Evolutionary conservation across 306 rosid genomes (phyloP).

Genomic region (Oxytropis ochrocephala): DNA sequence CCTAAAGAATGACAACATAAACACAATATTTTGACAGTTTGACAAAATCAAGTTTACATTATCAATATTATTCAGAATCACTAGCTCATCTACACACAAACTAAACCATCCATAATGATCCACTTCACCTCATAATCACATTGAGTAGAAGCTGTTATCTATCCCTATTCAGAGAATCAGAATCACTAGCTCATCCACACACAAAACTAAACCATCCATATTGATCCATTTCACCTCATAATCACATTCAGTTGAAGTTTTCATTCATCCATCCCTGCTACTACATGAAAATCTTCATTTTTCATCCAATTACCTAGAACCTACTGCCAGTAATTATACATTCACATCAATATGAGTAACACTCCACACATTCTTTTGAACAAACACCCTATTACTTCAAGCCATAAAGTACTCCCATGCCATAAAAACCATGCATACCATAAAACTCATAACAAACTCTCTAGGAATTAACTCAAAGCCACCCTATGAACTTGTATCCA

Average conservation of each 20-base stretch:
- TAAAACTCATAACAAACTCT: not conserved
- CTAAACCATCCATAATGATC: too few species aligned
- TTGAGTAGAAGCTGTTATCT: too few species aligned
- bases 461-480: not conserved
- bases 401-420: not conserved
- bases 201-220: not conserved
- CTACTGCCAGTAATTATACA: not conserved
- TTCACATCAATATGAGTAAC: not conserved
- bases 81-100: too few species aligned
- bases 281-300: not conserved
- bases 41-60: too few species aligned
- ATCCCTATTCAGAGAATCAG: too few species aligned
- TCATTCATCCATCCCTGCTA: not conserved
- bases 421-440: not conserved
- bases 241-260: not conserved
- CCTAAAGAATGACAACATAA: not conserved
- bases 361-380: not conserved
- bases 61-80: too few species aligned
- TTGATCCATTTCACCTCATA: not conserved
- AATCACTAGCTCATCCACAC: too few species aligned
- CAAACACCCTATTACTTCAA: not conserved
- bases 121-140: too few species aligned
- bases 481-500: not conserved
- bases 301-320: not conserved
- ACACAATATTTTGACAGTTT: not conserved